These are phyloP conservation scores for Zopfia rhizophila DNA, from an alignment of 2,329 filamentous ascomycete species.

Conservation along the genomic window DNA sequence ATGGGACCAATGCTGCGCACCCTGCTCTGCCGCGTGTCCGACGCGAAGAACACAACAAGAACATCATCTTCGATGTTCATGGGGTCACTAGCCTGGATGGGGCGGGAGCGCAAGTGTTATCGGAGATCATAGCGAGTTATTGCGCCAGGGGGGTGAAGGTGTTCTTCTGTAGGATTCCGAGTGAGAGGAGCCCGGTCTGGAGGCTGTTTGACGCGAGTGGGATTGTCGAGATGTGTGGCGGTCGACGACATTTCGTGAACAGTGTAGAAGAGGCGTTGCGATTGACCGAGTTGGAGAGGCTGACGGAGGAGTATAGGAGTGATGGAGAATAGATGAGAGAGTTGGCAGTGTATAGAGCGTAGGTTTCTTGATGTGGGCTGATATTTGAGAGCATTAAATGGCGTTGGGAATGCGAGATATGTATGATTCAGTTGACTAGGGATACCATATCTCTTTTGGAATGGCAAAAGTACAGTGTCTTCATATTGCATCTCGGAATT, in stretches of 20 bases:
- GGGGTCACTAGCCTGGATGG: conserved; percentile 96
- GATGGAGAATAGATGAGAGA: conserved; percentile 22
- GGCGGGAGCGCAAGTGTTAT: conserved; percentile 89
- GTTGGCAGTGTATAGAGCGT: background rate
- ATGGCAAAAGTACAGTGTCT: no score
- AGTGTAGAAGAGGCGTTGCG: conserved; percentile 87
- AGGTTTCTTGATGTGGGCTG: no score
- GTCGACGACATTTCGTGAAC: conserved; percentile 78
- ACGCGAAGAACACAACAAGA: conserved; percentile 82
- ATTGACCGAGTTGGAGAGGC: conserved; percentile 77
- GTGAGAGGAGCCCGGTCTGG: conserved; percentile 69
- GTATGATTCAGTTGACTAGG: no score
- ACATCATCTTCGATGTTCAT: conserved; percentile 96
- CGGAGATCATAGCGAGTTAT: conserved; percentile 87
- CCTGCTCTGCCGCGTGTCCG: conserved; percentile 86
- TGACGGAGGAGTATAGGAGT: conserved; percentile 50
- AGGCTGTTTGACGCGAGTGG: conserved; percentile 79
- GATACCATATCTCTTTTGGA: no score
- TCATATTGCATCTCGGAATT: no score
- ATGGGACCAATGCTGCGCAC: conserved; percentile 86
- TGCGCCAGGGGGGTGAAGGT: conserved; percentile 79
- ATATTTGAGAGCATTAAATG: no score
- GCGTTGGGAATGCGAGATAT: background rate
- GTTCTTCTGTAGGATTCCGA: conserved; percentile 73
- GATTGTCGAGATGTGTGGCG: conserved; percentile 85